A percentile compares a stretch with the other conserved stretches of the same genome.
phyloP scores from a whole-genome alignment of 805 yeast species.

The Ogataea pini region DNA sequence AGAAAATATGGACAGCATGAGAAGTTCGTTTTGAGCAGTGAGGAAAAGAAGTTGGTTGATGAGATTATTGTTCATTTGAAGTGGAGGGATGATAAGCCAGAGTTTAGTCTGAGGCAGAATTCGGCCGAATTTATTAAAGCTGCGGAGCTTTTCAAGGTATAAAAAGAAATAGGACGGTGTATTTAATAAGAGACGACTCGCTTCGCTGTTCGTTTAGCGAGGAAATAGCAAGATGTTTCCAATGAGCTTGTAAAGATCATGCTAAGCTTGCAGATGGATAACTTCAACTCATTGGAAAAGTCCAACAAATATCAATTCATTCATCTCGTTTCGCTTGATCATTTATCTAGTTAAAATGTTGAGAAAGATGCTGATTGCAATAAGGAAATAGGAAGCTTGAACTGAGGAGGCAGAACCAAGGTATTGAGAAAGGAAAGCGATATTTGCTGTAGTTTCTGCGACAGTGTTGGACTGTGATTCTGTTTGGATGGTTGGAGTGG shows the following conservation, averaged over 20 bases:
- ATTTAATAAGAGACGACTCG: background rate
- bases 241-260: no score
- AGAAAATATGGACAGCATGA: background rate
- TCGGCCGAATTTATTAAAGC: conserved; percentile 1
- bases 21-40: conserved; percentile 1
- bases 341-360: no score
- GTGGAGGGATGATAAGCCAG: conserved; percentile 9
- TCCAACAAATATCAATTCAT: no score
- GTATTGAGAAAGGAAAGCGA: conserved; percentile 3
- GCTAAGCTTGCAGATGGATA: no score
- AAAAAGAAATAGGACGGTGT: no score
- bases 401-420: background rate
- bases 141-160: no score
- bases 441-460: conserved; percentile 4
- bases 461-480: conserved; percentile 1
- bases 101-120: conserved; percentile 6
- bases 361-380: background rate
- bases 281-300: no score
- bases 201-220: no score
- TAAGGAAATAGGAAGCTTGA: background rate
- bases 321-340: no score
- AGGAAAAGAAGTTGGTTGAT: conserved; percentile 5
- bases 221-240: no score
- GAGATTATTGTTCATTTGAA: conserved; percentile 6
- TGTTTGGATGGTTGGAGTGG: background rate